A percentile compares a stretch with the other conserved stretches of the same genome.
phyloP scores from a whole-genome alignment of 345 rosid species.

The Citrus medica region DNA sequence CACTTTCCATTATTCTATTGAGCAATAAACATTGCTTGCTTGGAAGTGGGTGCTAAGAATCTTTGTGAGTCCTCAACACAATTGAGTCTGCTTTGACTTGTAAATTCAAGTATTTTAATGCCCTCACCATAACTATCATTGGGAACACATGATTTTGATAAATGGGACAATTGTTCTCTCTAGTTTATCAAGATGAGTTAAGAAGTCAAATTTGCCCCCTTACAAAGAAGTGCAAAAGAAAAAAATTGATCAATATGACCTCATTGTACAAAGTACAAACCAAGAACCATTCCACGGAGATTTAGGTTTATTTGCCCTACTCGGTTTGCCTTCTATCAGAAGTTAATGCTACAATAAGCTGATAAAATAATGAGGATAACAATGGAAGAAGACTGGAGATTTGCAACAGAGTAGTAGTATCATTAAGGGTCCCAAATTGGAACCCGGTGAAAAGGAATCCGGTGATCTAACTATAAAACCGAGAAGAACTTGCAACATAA shows the following conservation, averaged over 20 bases:
- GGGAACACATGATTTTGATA: slow-evolving; percentile 1
- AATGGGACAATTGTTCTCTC: background rate
- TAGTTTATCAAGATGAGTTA: background rate
- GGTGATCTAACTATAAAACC: slow-evolving; percentile 32
- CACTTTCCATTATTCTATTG: slow-evolving; percentile 24
- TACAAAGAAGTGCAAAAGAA: background rate
- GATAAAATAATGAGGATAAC: background rate
- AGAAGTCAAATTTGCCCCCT: slow-evolving; percentile 13
- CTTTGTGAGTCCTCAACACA: slow-evolving; percentile 13
- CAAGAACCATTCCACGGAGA: background rate
- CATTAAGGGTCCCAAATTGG: slow-evolving; percentile 34
- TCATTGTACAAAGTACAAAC: background rate
- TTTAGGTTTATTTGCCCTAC: background rate
- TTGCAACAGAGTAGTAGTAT: slow-evolving; percentile 11
- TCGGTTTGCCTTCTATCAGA: background rate
- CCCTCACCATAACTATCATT: slow-evolving; percentile 9
- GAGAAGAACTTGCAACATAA: slow-evolving; percentile 39
- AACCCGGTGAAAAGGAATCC: slow-evolving; percentile 89
- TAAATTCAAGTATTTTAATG: background rate
- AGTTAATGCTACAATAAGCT: background rate
- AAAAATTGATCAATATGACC: background rate
- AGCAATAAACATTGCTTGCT: slow-evolving; percentile 20
- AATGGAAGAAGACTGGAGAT: slow-evolving; percentile 6
- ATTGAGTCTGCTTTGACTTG: slow-evolving; percentile 36
- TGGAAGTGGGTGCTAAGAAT: slow-evolving; percentile 35